phyloP scores from a whole-genome alignment of 2,329 filamentous ascomycete genomes.

The Elsinoe australis region DNA sequence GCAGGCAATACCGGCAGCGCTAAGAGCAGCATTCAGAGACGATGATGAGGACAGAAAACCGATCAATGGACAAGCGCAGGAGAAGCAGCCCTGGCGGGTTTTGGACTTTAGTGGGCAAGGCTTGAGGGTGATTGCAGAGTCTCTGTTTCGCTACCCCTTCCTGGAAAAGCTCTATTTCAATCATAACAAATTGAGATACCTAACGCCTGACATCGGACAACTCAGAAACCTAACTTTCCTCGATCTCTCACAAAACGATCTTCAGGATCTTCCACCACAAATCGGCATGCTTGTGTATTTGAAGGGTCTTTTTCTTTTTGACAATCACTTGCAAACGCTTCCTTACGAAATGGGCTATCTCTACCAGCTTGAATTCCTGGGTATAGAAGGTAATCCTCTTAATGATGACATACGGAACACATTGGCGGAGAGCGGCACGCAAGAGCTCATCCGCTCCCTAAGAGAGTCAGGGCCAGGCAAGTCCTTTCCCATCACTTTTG shows the following conservation, averaged over 20 bases:
- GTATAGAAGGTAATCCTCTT: slow-evolving; percentile 85
- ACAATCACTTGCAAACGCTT: slow-evolving; percentile 76
- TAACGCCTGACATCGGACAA: slow-evolving; percentile 76
- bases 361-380: slow-evolving; percentile 79
- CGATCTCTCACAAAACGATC: slow-evolving; percentile 81
- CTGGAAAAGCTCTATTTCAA: slow-evolving; percentile 87
- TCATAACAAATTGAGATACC: slow-evolving; percentile 74
- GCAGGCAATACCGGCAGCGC: slow-evolving; percentile 49
- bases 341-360: slow-evolving; percentile 84
- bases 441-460: slow-evolving; percentile 71
- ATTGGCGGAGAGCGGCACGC: slow-evolving; percentile 80
- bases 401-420: slow-evolving; percentile 68
- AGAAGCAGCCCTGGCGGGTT: slow-evolving; percentile 79
- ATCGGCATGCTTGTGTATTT: slow-evolving; percentile 95
- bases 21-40: slow-evolving; percentile 41
- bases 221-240: slow-evolving; percentile 74
- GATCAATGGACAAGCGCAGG: slow-evolving; percentile 59
- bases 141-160: slow-evolving; percentile 82
- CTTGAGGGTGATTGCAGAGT: slow-evolving; percentile 68
- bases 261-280: slow-evolving; percentile 75
- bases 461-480: slow-evolving; percentile 78
- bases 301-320: slow-evolving; percentile 76
- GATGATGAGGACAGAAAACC: slow-evolving; percentile 41
- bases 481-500: slow-evolving; percentile 28
- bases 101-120: slow-evolving; percentile 96